Evolutionary conservation across 2,329 filamentous ascomycete genomes (phyloP).

Genomic region (Penicillium expansum): DNA sequence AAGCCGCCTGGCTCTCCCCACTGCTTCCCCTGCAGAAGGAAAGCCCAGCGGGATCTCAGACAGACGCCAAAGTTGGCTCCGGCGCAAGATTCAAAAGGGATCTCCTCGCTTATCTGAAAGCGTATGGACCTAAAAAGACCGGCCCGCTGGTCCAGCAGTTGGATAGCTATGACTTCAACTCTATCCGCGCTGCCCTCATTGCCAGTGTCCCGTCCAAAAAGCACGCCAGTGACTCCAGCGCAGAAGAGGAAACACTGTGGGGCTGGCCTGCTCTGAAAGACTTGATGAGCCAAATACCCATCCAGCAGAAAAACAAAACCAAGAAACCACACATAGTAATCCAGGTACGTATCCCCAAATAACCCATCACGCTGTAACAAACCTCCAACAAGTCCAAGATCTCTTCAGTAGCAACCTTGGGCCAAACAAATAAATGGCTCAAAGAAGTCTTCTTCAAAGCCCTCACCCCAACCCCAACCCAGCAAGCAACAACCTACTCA

Average conservation of each 20-base stretch:
- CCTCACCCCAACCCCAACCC: conserved; percentile 27
- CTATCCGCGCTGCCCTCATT: conserved; percentile 68
- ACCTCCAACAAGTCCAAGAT: conserved; percentile 54
- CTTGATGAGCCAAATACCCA: conserved; percentile 56
- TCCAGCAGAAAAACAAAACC: conserved; percentile 25
- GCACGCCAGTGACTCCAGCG: conserved; percentile 44
- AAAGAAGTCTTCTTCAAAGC: conserved; percentile 59
- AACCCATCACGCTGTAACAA: background rate
- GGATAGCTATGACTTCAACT: conserved; percentile 64
- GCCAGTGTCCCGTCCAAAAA: conserved; percentile 74
- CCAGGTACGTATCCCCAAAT: conserved; percentile 31
- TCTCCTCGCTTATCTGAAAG: conserved; percentile 67
- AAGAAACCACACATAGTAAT: conserved; percentile 37
- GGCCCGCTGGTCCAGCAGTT: conserved; percentile 60
- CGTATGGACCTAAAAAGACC: conserved; percentile 61
- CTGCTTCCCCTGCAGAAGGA: conserved; percentile 54
- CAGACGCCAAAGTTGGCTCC: conserved; percentile 50
- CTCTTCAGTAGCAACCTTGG: conserved; percentile 80
- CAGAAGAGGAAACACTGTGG: conserved; percentile 58
- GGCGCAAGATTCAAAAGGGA: conserved; percentile 73
- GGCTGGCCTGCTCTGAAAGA: conserved; percentile 70
- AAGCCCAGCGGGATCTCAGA: conserved; percentile 1
- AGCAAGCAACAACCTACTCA: conserved; percentile 53
- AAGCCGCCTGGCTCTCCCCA: conserved; percentile 77
- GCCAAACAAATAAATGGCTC: conserved; percentile 69